Conservation (phyloP, 352 stramenopile genomes). For the Phytophthora brassicae region DNA sequence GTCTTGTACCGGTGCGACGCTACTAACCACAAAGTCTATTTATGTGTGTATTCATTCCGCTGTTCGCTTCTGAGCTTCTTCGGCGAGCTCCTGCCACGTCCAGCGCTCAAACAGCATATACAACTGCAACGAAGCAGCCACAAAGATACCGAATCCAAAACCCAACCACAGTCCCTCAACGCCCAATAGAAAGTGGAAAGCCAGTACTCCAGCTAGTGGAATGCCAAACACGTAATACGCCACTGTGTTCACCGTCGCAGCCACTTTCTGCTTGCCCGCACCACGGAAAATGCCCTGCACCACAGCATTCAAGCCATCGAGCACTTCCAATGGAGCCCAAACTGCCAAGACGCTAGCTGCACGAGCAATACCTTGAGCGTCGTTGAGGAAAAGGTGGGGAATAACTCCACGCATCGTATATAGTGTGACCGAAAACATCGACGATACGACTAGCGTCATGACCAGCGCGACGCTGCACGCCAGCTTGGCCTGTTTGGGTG, state of each 20-base stretch:
- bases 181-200: conserved; percentile 45
- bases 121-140: conserved; percentile 35
- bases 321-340: conserved; percentile 45
- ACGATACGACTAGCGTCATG: conserved; percentile 34
- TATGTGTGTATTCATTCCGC: conserved; percentile 20
- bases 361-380: conserved; percentile 37
- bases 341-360: conserved; percentile 45
- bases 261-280: conserved; percentile 58
- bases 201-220: conserved; percentile 58
- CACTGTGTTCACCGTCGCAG: conserved; percentile 61
- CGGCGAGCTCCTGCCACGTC: conserved; percentile 40
- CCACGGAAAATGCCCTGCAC: conserved; percentile 71
- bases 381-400: conserved; percentile 47
- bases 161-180: conserved; percentile 63
- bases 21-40: conserved; percentile 6
- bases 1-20: not conserved
- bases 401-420: conserved; percentile 25
- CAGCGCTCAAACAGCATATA: conserved; percentile 41
- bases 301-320: conserved; percentile 56
- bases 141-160: conserved; percentile 48
- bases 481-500: conserved; percentile 45
- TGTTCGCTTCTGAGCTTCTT: conserved; percentile 43
- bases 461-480: conserved; percentile 38
- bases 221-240: conserved; percentile 81
- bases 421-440: conserved; percentile 29